These are phyloP conservation scores for Arabis hirsuta DNA, from an alignment of 345 rosid genomes.

Conservation along the genomic window DNA sequence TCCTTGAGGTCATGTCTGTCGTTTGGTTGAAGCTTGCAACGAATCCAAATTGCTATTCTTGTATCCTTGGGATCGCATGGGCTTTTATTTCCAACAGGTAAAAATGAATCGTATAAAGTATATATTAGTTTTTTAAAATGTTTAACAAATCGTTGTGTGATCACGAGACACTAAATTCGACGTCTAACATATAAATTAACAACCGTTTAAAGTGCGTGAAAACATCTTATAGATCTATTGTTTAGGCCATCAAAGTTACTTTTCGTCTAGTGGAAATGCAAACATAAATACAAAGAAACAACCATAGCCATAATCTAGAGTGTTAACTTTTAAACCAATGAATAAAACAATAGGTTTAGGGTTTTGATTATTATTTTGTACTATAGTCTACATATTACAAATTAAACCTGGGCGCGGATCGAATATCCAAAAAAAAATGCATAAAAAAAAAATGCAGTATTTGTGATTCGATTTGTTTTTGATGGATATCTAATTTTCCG, in stretches of 20 bases:
- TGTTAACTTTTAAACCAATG: not conserved
- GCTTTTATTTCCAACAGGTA: constrained; percentile 76
- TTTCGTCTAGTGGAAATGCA: not conserved
- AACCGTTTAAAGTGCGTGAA: not conserved
- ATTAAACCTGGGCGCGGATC: too few species aligned
- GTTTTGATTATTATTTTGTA: not conserved
- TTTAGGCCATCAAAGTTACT: constrained; percentile 1
- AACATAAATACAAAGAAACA: constrained; percentile 5
- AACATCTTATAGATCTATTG: not conserved
- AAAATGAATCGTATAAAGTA: not conserved
- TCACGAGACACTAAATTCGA: constrained; percentile 2
- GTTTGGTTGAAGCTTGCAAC: constrained; percentile 63
- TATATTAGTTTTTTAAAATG: not conserved
- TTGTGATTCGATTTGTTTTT: too few species aligned
- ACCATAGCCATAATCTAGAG: constrained; percentile 12
- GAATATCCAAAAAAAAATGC: too few species aligned
- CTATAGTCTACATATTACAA: not conserved
- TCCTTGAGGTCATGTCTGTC: constrained; percentile 57
- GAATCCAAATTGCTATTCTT: constrained; percentile 78
- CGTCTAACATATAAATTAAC: not conserved
- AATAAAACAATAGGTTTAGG: not conserved
- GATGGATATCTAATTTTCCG: too few species aligned
- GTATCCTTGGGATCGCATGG: constrained; percentile 73
- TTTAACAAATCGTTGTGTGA: constrained; percentile 1
- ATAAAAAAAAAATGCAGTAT: too few species aligned